Evolutionary conservation across 768 basidiomycete species (phyloP).

Genomic region (Rhodotorula toruloides): DNA sequence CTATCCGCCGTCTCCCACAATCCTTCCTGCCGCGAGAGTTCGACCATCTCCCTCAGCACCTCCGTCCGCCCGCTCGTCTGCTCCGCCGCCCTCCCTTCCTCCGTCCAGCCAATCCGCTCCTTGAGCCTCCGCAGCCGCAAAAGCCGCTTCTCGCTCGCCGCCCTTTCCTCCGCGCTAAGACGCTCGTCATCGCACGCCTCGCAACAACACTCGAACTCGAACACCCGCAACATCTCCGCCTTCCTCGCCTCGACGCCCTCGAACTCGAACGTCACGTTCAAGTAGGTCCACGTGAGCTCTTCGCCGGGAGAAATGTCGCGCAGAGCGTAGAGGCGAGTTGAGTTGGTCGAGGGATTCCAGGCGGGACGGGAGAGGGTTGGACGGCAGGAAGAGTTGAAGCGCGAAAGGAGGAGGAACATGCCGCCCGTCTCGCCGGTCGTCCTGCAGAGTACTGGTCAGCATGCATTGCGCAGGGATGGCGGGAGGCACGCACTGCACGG

Average conservation of each 20-base stretch:
- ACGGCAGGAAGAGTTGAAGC: conserved; percentile 32
- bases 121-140: conserved; percentile 24
- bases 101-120: conserved; percentile 1
- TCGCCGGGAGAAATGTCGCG: conserved; percentile 24
- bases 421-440: conserved; percentile 31
- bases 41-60: conserved; percentile 9
- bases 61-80: not conserved
- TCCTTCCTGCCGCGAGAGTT: conserved; percentile 22
- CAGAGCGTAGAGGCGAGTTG: conserved; percentile 23
- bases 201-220: conserved; percentile 32
- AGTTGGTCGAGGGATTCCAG: conserved; percentile 17
- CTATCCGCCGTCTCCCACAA: conserved; percentile 28
- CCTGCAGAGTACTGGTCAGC: not conserved
- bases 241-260: conserved; percentile 17
- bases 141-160: conserved; percentile 20
- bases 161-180: not conserved
- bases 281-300: conserved; percentile 32
- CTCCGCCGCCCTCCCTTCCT: not conserved
- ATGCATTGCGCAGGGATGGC: not conserved
- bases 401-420: conserved; percentile 27
- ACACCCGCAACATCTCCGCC: conserved; percentile 27
- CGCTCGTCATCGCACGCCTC: conserved; percentile 4
- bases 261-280: conserved; percentile 34
- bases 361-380: conserved; percentile 25
- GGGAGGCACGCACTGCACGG: conserved; percentile 24